Evolutionary conservation across 768 basidiomycete genomes (phyloP), one percentile per base, ranked within the genome.

Genomic region (Boletus rubroflammeus): DNA sequence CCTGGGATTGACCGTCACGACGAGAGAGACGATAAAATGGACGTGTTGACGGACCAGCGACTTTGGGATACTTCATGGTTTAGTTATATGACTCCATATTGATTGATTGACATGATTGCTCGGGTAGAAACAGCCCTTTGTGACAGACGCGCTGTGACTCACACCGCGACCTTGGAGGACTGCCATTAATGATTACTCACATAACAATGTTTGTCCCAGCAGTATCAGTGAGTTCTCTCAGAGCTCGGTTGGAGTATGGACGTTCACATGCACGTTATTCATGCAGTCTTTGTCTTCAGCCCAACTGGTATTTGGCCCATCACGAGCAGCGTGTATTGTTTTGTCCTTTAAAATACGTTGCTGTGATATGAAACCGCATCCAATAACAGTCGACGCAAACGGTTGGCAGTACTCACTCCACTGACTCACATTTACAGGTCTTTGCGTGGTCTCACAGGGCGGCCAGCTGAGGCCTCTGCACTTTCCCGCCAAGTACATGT

Each of bases 1-100:
- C 91, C 91, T 87, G 53, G 17, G 14, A 7, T 43, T 25, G 13
- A 6, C 28, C 6, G 13, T 56, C 6, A 45, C 8, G n/a, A n/a
- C 2, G n/a, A 13, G 36, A 2, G 7, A n/a, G 0, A 36, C 1
- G 1, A 35, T 23, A 10, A 1, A 6, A 9, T 6, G 13, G 15
- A 54, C 7, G 25, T 14, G 6, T 36, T 5, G 21, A 57, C 66
- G 0, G 25, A 72, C 71, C 71, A 21, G 56, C 44, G 6, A 72
- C 61, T 50, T 71, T 69, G 1, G 71, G 71, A 47, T 73, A 69
- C 54, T 71, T 73, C 62, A 67, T 67, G 36, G 51, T 56, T n/a
- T 41, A 31, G 47, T 28, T 28, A 31, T 25, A 26, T 0, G 39
- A 25, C 19, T 21, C 41, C 52, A 65, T 63, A 38, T 38, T 38